A percentile compares a stretch with the other conserved stretches of the same genome.
Conservation (phyloP, 2,329 filamentous ascomycete genomes). For the Neurospora crassa region DNA sequence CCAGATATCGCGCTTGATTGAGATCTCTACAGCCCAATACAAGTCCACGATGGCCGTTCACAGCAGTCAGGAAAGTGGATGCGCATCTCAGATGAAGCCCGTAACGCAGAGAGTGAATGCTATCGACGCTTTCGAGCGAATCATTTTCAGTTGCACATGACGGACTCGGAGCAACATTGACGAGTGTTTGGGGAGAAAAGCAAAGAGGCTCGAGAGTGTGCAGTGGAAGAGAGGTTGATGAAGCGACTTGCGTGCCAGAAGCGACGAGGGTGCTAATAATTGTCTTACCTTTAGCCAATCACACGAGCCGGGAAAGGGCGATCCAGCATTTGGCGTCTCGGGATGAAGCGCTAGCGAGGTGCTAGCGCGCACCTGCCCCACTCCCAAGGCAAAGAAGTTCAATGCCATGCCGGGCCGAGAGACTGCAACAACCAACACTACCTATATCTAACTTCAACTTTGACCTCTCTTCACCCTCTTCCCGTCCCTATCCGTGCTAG, state of each 20-base stretch:
- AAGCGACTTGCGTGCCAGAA: conserved; percentile 18
- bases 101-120: neutral
- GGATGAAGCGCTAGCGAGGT: conserved; percentile 20
- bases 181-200: neutral
- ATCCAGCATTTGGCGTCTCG: conserved; percentile 19
- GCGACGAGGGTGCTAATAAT: conserved; percentile 7
- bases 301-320: conserved; percentile 7
- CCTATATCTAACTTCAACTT: neutral
- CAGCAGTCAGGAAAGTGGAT: neutral
- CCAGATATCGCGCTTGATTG: neutral
- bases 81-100: neutral
- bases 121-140: neutral
- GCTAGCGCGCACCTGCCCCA: conserved; percentile 11
- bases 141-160: neutral
- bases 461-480: conserved; percentile 5
- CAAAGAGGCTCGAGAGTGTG: neutral
- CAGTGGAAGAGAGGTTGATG: conserved; percentile 14
- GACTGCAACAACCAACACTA: neutral
- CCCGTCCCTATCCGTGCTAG: neutral
- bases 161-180: neutral
- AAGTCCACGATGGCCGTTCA: neutral
- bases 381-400: conserved; percentile 4
- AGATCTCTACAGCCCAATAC: neutral
- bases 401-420: neutral
- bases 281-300: conserved; percentile 14